Evolutionary conservation across 164 flowering plant species (phyloP), one percentile per base, ranked within the genome.

Genomic region (Tetrastigma voinierianum): DNA sequence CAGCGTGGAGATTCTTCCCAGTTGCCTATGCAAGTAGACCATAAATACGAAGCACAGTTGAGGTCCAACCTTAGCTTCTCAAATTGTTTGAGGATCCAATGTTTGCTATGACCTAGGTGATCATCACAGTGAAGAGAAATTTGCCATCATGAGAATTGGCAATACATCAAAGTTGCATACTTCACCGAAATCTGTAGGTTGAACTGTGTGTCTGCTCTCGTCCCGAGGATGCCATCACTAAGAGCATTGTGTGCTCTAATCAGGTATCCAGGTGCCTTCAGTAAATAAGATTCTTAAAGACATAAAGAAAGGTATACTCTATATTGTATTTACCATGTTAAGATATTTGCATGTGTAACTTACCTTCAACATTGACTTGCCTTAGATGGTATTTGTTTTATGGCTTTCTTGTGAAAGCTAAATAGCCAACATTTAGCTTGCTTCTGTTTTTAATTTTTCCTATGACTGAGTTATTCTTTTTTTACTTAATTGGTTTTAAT

Each of bases 261-360:
- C n/a, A n/a, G n/a, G n/a, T n/a, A n/a, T n/a, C n/a, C n/a, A n/a
- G n/a, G n/a, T n/a, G n/a, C n/a, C n/a, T n/a, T n/a, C n/a, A n/a
- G n/a, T n/a, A n/a, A n/a, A n/a, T n/a, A n/a, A n/a, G n/a, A n/a
- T n/a, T n/a, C n/a, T n/a, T n/a, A n/a, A n/a, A n/a, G n/a, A n/a
- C n/a, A n/a, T n/a, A 87, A 68, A 90, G 88, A 80, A 88, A 82
- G 89, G 99, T 93, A 82, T 69, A n/a, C 80, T 52, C 40, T 32
- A 32, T 7, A 32, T 32, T 32, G 40, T 3, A 32, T 32, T 32
- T 32, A 32, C 40, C 6, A 32, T 32, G 6, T 32, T 32, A 32
- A 32, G 40, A 32, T 32, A 4, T 32, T 32, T 32, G 40, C 40
- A 32, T 32, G 6, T 32, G 40, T 32, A 32, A 32, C 40, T 32